Evolutionary conservation across 345 rosid genomes (phyloP).

Genomic region (Eucalyptus dawsonii): DNA sequence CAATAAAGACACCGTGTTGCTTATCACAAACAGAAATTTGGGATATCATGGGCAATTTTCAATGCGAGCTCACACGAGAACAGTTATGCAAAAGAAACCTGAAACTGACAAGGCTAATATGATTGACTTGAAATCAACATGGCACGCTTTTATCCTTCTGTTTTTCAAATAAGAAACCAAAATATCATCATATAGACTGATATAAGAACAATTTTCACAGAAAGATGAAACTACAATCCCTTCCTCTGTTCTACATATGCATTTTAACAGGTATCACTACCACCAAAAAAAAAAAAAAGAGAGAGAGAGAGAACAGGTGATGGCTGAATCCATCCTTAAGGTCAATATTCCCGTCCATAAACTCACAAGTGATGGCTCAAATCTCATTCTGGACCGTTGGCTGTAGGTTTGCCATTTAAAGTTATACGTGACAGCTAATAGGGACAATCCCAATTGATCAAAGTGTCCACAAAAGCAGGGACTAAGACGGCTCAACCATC

Average conservation of each 20-base stretch:
- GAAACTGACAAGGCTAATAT: not conserved
- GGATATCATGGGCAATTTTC: not conserved
- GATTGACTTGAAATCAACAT: not conserved
- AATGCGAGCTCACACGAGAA: not conserved
- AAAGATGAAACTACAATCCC: not conserved
- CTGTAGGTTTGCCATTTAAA: not conserved
- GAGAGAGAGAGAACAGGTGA: not conserved
- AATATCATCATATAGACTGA: not conserved
- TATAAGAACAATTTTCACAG: not conserved
- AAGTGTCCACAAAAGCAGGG: not conserved
- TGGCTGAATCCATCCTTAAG: not conserved
- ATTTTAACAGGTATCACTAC: not conserved
- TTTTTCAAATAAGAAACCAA: not conserved
- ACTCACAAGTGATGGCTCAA: not conserved
- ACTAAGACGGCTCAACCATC: not conserved
- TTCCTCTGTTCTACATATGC: not conserved
- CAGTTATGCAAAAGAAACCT: not conserved
- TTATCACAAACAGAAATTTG: not conserved
- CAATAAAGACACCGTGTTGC: not conserved
- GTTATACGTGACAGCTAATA: not conserved
- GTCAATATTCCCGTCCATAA: not conserved
- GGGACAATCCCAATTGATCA: not conserved
- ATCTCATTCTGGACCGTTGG: not conserved
- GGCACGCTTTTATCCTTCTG: not conserved
- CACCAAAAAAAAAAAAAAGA: not conserved